phyloP scores from a whole-genome alignment of 1,139 yeast species.

The Pichia inconspicua region DNA sequence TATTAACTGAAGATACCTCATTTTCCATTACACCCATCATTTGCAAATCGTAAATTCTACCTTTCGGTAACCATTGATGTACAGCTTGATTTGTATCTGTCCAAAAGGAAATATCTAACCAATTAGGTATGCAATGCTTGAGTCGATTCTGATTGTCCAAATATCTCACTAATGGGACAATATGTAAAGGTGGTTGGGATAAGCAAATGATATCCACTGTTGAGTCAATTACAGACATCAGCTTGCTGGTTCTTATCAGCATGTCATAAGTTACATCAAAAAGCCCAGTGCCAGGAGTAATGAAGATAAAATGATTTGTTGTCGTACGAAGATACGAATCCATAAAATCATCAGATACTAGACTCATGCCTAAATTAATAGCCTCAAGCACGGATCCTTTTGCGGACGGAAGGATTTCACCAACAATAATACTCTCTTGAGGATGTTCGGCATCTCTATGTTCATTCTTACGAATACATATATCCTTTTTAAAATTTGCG shows the following conservation, averaged over 20 bases:
- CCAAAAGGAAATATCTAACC: constrained; percentile 93
- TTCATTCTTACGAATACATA: constrained; percentile 41
- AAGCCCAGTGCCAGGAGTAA: constrained; percentile 89
- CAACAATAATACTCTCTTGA: constrained; percentile 36
- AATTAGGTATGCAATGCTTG: constrained; percentile 79
- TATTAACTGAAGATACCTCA: constrained; percentile 59
- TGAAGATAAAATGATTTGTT: constrained; percentile 72
- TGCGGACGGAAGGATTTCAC: constrained; percentile 70
- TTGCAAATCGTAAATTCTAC: constrained; percentile 89
- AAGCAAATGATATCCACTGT: constrained; percentile 85
- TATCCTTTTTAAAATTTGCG: constrained; percentile 71
- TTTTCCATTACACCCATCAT: constrained; percentile 98
- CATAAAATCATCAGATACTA: constrained; percentile 71
- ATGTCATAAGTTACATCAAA: constrained; percentile 85
- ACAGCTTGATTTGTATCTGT: constrained; percentile 42
- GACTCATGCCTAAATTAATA: constrained; percentile 70
- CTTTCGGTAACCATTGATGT: constrained; percentile 81
- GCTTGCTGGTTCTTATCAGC: constrained; percentile 65
- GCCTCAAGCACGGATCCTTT: constrained; percentile 89
- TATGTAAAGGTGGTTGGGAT: constrained; percentile 85
- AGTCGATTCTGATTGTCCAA: constrained; percentile 46
- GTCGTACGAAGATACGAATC: constrained; percentile 86
- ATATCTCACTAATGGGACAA: constrained; percentile 81
- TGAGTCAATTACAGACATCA: constrained; percentile 68
- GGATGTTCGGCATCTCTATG: constrained; percentile 18